Percentiles rank a stretch among this genome's conserved stretches.
These are phyloP conservation scores for Ochromonas danica DNA, from an alignment of 108 stramenopile species.

Conservation along the genomic window DNA sequence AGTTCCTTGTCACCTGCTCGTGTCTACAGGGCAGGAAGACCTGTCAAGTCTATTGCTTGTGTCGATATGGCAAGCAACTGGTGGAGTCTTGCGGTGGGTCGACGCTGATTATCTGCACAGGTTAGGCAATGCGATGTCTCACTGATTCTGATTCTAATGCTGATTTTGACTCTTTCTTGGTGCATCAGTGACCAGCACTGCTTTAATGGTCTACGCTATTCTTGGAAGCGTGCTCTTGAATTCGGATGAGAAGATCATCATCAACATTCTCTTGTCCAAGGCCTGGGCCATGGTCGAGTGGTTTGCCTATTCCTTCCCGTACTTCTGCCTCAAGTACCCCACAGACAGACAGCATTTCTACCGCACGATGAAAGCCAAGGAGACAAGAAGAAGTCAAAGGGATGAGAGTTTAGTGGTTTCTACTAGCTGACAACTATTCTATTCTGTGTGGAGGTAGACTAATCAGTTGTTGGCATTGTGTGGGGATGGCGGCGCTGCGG, in stretches of 20 bases:
- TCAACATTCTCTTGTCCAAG: neutral
- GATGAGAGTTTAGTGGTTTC: slow-evolving; percentile 11
- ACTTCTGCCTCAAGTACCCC: slow-evolving; percentile 62
- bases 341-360: neutral
- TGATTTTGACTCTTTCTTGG: neutral
- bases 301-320: neutral
- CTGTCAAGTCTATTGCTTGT: neutral
- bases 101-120: neutral
- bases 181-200: neutral
- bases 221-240: neutral
- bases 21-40: neutral
- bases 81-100: neutral
- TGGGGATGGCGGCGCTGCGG: slow-evolving; percentile 37
- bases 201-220: neutral
- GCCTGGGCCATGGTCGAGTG: neutral
- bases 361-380: neutral
- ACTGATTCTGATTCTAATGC: neutral
- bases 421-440: neutral
- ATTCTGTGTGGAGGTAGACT: slow-evolving; percentile 33
- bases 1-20: neutral
- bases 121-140: neutral
- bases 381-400: slow-evolving; percentile 25
- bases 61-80: neutral
- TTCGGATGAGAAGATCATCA: neutral
- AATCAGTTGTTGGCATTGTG: slow-evolving; percentile 25